These are phyloP conservation scores for Lycium ferocissimum DNA, from an alignment of 257 asterid species.

Conservation along the genomic window DNA sequence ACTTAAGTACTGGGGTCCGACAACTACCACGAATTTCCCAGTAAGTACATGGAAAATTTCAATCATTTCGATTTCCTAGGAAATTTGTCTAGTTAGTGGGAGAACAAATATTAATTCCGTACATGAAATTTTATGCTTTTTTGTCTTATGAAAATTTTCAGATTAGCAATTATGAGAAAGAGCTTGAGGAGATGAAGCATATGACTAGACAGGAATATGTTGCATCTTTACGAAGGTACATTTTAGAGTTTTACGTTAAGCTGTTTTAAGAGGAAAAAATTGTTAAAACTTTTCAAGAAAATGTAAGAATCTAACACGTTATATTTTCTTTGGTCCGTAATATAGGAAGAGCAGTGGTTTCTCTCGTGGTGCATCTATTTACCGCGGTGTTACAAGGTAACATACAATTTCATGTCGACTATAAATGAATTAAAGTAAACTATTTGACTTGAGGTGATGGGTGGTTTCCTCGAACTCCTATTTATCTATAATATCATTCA, in stretches of 20 bases:
- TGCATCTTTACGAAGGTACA: constrained; percentile 84
- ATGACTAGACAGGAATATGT: constrained; percentile 92
- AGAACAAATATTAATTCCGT: neutral
- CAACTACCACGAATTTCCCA: constrained; percentile 91
- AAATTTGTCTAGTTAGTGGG: neutral
- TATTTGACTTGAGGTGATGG: no score
- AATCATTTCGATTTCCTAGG: neutral
- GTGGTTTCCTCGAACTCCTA: neutral
- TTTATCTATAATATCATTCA: neutral
- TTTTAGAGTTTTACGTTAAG: neutral
- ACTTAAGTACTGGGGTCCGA: constrained; percentile 85
- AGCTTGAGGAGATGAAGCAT: constrained; percentile 86
- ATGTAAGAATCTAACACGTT: neutral
- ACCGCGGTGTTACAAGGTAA: constrained; percentile 95
- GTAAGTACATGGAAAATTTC: constrained; percentile 43
- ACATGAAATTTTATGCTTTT: neutral
- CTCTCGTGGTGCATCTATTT: constrained; percentile 91
- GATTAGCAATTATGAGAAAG: constrained; percentile 87
- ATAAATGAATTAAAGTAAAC: no score
- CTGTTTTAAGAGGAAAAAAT: neutral
- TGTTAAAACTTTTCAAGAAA: neutral
- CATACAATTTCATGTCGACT: neutral
- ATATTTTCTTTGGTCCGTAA: neutral
- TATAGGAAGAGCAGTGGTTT: constrained; percentile 92
- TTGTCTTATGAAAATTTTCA: constrained; percentile 27